Evolutionary conservation across 2,329 filamentous ascomycete species (phyloP), one percentile per base, ranked within the genome.

Genomic region (Tetracladium maxilliforme): DNA sequence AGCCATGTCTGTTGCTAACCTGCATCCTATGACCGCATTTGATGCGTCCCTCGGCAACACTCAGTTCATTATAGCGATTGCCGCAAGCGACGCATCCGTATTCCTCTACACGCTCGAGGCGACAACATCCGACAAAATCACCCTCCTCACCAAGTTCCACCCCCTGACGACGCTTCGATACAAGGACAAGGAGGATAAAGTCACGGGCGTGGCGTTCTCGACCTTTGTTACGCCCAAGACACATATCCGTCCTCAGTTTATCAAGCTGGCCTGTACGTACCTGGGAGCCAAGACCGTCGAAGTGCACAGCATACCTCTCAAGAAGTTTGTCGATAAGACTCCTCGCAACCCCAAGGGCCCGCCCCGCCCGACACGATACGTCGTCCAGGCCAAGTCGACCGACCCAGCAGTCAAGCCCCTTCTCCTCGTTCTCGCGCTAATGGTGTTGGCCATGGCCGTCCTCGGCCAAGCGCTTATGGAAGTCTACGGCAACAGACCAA

Each of bases 41-140:
- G 37, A 44, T 2, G 51, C 62, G 2, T 55, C 46, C 24, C 50
- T 70, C 25, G 68, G 66, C 26, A 71, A 78, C 30, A 68, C 74
- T 23, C 83, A 94, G 49, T 78, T 83, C 35, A 67, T 78, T 23
- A 63, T 93, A 35, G 86, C 84, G 6, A 70, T 92, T 10, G 79
- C 80, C 4, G 77, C 76, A 7, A 77, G 79, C 38, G 80, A 92
- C 46, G 71, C 73, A 31, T 83, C 81, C 8, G 74, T 93, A 35
- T 70, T 69, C 5, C 54, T 93, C 15, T 78, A 75, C 48, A 86
- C 81, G 1, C 54, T 92, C 30, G 78, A 92, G 35, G 79, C 82
- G 43, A 57, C 57, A 30, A 44, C 50, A 11, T 47, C 56, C 16
- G 46, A 45, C 13, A 45, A 47, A 7, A 45, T 69, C 23, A 57